A percentile compares a stretch with the other conserved stretches of the same genome.
Evolutionary conservation across 192 early-diverging fungal genomes (phyloP).

Genomic region (Bifiguratus adelaidae): DNA sequence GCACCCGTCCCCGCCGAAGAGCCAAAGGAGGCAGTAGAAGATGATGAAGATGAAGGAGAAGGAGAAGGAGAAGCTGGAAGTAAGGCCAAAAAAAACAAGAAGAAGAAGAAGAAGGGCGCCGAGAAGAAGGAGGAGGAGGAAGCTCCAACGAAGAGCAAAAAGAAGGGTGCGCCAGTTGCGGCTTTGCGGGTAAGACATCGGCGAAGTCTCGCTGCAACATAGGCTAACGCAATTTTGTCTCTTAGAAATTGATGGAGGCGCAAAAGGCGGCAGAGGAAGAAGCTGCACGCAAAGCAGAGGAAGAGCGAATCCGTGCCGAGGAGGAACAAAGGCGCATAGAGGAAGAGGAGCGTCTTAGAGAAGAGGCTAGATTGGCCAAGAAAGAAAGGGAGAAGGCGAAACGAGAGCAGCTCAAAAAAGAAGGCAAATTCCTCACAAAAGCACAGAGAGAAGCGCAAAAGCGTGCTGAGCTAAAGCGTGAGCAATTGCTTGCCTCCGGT

Average conservation of each 20-base stretch:
- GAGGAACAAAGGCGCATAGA: conserved; percentile 63
- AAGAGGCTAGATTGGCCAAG: conserved; percentile 65
- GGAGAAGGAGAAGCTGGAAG: conserved; percentile 24
- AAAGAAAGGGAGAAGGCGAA: conserved; percentile 84
- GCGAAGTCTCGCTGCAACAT: background rate
- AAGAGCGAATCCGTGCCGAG: conserved; percentile 49
- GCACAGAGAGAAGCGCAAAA: conserved; percentile 82
- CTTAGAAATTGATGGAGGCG: conserved; percentile 61
- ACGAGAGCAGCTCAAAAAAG: conserved; percentile 79
- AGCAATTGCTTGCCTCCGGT: conserved; percentile 73
- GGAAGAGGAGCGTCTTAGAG: conserved; percentile 67
- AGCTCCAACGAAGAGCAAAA: conserved; percentile 31
- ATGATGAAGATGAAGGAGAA: conserved; percentile 27
- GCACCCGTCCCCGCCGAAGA: too few species aligned
- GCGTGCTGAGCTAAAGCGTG: conserved; percentile 52
- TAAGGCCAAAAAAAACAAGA: conserved; percentile 39
- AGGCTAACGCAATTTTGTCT: conserved; percentile 15
- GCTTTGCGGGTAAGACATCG: conserved; percentile 31
- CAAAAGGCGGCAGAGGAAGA: conserved; percentile 74
- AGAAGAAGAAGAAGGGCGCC: conserved; percentile 39
- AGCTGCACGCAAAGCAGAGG: conserved; percentile 45
- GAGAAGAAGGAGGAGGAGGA: conserved; percentile 29
- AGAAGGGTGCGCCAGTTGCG: conserved; percentile 38
- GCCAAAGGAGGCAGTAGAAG: conserved; percentile 17
- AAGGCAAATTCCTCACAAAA: conserved; percentile 89